These are phyloP conservation scores for Hymenoscyphus albidus DNA, from an alignment of 2,329 filamentous ascomycete genomes.

Conservation along the genomic window DNA sequence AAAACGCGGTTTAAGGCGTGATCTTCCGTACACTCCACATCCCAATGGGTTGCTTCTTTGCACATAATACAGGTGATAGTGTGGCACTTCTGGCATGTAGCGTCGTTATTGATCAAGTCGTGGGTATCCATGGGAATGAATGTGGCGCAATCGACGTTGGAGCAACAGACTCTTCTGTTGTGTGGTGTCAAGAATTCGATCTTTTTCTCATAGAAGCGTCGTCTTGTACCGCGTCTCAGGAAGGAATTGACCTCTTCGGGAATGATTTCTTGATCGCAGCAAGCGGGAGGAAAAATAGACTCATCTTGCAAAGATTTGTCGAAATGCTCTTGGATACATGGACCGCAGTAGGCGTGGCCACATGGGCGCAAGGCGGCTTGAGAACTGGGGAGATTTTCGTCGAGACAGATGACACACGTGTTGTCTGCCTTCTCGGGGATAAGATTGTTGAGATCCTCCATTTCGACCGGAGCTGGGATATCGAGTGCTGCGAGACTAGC, in stretches of 20 bases:
- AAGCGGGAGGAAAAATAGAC: neutral
- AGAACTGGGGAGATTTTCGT: neutral
- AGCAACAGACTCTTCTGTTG: neutral
- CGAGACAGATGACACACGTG: neutral
- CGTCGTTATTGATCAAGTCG: constrained; percentile 34
- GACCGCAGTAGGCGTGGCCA: neutral
- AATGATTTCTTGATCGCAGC: neutral
- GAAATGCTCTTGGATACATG: neutral
- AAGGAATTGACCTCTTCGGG: neutral
- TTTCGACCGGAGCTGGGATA: neutral
- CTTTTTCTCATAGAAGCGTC: neutral
- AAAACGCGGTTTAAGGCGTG: constrained; percentile 39
- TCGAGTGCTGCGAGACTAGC: neutral
- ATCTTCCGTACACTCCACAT: constrained; percentile 46
- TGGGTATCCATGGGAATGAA: neutral
- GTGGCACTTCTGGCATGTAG: constrained; percentile 42
- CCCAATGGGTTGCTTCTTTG: constrained; percentile 43
- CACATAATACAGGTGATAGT: constrained; percentile 48
- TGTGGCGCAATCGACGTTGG: neutral
- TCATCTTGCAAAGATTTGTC: neutral
- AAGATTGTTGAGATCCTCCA: neutral
- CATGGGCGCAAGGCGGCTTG: neutral
- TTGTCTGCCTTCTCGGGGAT: neutral
- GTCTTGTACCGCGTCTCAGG: neutral
- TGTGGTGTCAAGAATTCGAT: neutral